A percentile compares a stretch with the other conserved stretches of the same genome.
Conservation (phyloP, 2,329 filamentous ascomycete species). For the Cyanodermella asteris region DNA sequence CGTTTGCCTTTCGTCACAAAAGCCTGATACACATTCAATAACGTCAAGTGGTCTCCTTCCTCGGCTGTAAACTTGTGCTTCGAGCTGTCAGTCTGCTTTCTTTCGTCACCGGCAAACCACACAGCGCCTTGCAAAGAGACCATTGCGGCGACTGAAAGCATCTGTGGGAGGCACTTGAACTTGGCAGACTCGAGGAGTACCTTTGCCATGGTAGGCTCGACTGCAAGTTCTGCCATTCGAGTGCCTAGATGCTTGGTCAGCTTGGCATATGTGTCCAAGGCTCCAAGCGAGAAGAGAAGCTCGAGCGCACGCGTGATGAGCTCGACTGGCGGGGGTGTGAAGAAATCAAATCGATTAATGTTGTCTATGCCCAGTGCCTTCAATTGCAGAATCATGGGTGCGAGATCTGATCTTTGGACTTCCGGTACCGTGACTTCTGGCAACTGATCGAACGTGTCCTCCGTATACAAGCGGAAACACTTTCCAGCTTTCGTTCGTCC, state of each 20-base stretch:
- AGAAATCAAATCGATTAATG: constrained; percentile 70
- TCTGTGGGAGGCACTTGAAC: constrained; percentile 64
- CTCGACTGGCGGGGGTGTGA: constrained; percentile 67
- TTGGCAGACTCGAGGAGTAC: constrained; percentile 52
- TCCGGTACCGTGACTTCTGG: constrained; percentile 62
- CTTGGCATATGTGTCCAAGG: constrained; percentile 73
- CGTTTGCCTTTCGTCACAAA: constrained; percentile 70
- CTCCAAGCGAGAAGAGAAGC: constrained; percentile 66
- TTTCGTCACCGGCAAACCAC: constrained; percentile 64
- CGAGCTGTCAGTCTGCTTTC: constrained; percentile 50
- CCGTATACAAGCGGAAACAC: constrained; percentile 81
- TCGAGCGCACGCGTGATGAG: constrained; percentile 73
- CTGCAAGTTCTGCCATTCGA: constrained; percentile 78
- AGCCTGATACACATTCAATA: constrained; percentile 80
- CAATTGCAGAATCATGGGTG: constrained; percentile 69
- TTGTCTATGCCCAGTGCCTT: constrained; percentile 94
- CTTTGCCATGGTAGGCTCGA: constrained; percentile 92
- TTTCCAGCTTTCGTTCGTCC: constrained; percentile 80
- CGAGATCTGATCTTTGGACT: constrained; percentile 78
- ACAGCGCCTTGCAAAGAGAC: constrained; percentile 62
- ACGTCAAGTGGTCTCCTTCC: constrained; percentile 81
- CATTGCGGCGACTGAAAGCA: constrained; percentile 87
- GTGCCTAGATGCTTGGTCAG: constrained; percentile 72
- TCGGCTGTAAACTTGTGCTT: constrained; percentile 71
- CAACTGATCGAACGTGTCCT: constrained; percentile 44